Conservation (phyloP, 2,329 filamentous ascomycete genomes). For the Clonostachys rhizophaga region DNA sequence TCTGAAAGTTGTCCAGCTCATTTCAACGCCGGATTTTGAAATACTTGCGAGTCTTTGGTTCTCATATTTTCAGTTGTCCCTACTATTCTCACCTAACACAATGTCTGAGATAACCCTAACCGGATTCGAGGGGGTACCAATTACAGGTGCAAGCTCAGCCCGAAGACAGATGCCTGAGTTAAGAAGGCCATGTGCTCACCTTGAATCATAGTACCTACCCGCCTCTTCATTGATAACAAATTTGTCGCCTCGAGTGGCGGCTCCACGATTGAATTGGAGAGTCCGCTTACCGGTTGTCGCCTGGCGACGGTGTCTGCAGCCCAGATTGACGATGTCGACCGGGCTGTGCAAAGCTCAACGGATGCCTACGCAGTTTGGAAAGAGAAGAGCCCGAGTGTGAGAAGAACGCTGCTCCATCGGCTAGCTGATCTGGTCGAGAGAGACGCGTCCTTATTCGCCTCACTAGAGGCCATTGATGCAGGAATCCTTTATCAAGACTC, state of each 20-base stretch:
- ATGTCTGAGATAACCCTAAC: too few relatives aligned
- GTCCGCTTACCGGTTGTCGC: conserved; percentile 79
- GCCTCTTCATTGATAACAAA: conserved; percentile 81
- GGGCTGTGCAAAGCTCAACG: conserved; percentile 80
- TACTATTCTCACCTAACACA: too few relatives aligned
- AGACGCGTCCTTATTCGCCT: conserved; percentile 70
- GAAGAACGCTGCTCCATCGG: conserved; percentile 66
- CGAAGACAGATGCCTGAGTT: too few relatives aligned
- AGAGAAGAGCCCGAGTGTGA: conserved; percentile 62
- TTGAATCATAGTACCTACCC: conserved; percentile 28
- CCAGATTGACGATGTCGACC: conserved; percentile 78
- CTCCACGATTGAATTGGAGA: conserved; percentile 89
- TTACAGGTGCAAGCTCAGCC: too few relatives aligned
- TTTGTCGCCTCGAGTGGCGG: conserved; percentile 76
- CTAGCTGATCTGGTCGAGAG: conserved; percentile 78
- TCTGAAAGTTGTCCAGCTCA: too few relatives aligned
- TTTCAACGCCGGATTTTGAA: too few relatives aligned
- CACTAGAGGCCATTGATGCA: conserved; percentile 84
- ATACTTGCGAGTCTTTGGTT: too few relatives aligned
- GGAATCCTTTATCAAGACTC: conserved; percentile 30
- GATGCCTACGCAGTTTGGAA: conserved; percentile 75
- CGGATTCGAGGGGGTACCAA: too few relatives aligned
- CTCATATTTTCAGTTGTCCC: too few relatives aligned
- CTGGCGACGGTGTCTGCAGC: conserved; percentile 81
- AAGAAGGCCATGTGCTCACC: too few relatives aligned